Evolutionary conservation across 345 rosid species (phyloP).

Genomic region (Gossypium rotundifolium): DNA sequence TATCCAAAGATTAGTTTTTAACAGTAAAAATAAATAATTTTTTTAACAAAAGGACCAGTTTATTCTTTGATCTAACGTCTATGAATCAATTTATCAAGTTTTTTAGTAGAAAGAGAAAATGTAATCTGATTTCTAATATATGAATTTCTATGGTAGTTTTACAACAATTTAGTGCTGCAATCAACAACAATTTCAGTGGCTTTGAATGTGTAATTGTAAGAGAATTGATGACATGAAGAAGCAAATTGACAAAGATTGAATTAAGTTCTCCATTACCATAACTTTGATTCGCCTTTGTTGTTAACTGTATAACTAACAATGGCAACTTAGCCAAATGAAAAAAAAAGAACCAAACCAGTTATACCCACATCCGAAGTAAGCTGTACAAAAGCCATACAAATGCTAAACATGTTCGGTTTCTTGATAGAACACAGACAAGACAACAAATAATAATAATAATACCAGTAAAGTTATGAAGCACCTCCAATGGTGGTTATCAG

Average conservation of each 20-base stretch:
- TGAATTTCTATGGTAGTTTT: too few relatives aligned
- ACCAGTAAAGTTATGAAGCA: constrained; percentile 5
- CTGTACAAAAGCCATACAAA: background rate
- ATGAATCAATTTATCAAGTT: too few relatives aligned
- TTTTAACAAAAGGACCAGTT: too few relatives aligned
- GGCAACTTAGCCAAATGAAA: background rate
- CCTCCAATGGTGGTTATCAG: constrained; percentile 22
- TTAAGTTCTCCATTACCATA: background rate
- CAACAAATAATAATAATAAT: background rate
- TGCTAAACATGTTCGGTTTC: background rate
- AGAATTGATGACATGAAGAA: background rate
- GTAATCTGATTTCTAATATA: too few relatives aligned
- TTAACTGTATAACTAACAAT: background rate
- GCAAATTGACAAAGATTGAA: background rate
- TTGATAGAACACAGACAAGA: background rate
- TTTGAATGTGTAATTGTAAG: background rate
- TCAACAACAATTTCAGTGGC: background rate
- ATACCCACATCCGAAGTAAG: background rate
- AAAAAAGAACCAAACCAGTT: background rate
- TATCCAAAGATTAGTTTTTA: too few relatives aligned
- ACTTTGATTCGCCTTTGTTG: background rate
- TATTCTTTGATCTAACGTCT: too few relatives aligned
- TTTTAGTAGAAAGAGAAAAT: too few relatives aligned
- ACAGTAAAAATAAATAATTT: too few relatives aligned
- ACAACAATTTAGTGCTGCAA: too few relatives aligned